Conservation (phyloP, 169 alveolate genomes). For the Cryptosporidium parvum region DNA sequence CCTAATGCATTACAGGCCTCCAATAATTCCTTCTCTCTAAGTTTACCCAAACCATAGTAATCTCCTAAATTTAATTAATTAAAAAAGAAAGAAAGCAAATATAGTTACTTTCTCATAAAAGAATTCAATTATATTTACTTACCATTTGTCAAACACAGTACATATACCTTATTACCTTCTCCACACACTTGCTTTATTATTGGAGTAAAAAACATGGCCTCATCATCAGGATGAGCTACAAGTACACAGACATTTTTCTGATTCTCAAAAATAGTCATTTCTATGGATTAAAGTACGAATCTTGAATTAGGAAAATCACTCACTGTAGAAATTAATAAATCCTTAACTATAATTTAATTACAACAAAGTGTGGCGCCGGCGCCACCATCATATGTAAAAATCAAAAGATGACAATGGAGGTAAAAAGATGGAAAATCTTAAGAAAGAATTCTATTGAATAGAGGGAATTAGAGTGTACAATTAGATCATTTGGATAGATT, state of each 20-base stretch:
- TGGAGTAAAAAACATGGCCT: conserved; percentile 64
- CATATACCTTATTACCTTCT: background rate
- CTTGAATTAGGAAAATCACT: background rate
- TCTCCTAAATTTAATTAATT: conserved; percentile 15
- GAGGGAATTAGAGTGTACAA: background rate
- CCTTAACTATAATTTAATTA: background rate
- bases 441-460: background rate
- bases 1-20: conserved; percentile 41
- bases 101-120: background rate
- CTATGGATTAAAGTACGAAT: background rate
- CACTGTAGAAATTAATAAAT: background rate
- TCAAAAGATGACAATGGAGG: background rate
- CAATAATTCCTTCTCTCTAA: conserved; percentile 42
- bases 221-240: conserved; percentile 74
- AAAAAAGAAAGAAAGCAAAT: background rate
- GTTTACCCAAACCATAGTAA: conserved; percentile 44
- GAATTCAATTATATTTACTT: background rate
- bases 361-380: background rate
- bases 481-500: background rate
- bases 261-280: background rate
- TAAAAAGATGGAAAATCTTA: background rate
- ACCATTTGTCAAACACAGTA: conserved; percentile 68
- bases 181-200: conserved; percentile 2
- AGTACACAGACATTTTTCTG: conserved; percentile 6
- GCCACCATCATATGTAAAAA: background rate